Base-by-base conservation (phyloP, 2,329 filamentous ascomycete species). In the Fusarium cicatricum region DNA sequence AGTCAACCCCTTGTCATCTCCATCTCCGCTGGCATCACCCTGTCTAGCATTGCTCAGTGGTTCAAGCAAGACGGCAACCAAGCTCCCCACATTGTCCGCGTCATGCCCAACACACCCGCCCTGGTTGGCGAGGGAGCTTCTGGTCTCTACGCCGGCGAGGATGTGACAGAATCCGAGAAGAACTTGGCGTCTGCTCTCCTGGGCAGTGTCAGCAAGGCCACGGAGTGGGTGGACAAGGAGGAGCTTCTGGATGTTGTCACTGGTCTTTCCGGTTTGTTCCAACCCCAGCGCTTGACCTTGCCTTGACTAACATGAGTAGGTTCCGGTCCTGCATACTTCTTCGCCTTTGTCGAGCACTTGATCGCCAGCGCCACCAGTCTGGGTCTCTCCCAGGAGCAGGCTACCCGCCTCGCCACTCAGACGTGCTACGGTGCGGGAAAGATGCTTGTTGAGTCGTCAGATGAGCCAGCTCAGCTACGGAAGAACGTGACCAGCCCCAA, bases 81-180 rank as follows among this genome's bases (percentile, higher is more conserved):
- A 17, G 65, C 73, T 2, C 77, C 79, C 1, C 78, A 77, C 39
- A 72, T 80, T 14, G 77, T 82, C n/a, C 75, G 80, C 16, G 79
- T 82, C 52, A 82, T 82, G 80, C 80, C 80, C 48, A 82, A 82
- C 69, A 82, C 80, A 5, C 80, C 80, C 2, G 80, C 80, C 7
- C 68, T 82, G 28, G 75, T 82, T 10, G 78, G 80, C 19, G 80
- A 82, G 70, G 80, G 80, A 26, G 80, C 80, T 2, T 80, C 78
- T 3, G 80, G 79, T 3, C 66, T 81, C 10, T 82, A 74, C 52
- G 80, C 80, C 5, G 74, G 73, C 26, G 65, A 68, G 7, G 77
- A 77, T 29, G 78, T 82, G 7, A 74, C 75, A 1, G 66, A 69
- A 8, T 72, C 66, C 0, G 79, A 82, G 69, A 78, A 71, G 70